Conservation (phyloP, 805 yeast genomes). For the Cyberlindnera maclurae region DNA sequence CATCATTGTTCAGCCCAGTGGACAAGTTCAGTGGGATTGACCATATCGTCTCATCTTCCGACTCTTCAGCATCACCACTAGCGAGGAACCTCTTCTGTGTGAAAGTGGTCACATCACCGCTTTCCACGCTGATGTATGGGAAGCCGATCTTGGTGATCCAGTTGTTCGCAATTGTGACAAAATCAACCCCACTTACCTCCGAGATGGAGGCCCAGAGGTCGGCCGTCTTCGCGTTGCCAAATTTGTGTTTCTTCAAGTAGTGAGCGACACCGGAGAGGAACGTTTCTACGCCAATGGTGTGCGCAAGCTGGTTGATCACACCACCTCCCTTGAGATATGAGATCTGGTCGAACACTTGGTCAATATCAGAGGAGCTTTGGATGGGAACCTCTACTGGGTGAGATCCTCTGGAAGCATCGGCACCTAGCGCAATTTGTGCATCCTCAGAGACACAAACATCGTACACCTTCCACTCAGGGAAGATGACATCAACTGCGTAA, state of each 20-base stretch:
- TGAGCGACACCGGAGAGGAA: slow-evolving; percentile 74
- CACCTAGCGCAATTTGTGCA: slow-evolving; percentile 61
- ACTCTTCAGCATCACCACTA: slow-evolving; percentile 66
- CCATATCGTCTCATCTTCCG: slow-evolving; percentile 60
- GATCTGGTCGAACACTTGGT: slow-evolving; percentile 79
- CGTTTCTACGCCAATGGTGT: slow-evolving; percentile 65
- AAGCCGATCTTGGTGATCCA: slow-evolving; percentile 79
- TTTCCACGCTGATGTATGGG: slow-evolving; percentile 64
- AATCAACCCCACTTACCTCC: slow-evolving; percentile 64
- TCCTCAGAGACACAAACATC: slow-evolving; percentile 67
- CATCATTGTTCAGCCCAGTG: slow-evolving; percentile 39
- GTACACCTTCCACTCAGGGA: slow-evolving; percentile 82
- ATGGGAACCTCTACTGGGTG: slow-evolving; percentile 86
- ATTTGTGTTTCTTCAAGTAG: slow-evolving; percentile 66
- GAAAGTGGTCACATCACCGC: slow-evolving; percentile 38
- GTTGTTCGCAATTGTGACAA: slow-evolving; percentile 56
- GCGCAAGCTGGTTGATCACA: slow-evolving; percentile 66
- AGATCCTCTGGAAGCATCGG: slow-evolving; percentile 73
- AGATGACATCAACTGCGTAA: slow-evolving; percentile 65
- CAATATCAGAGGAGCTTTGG: slow-evolving; percentile 66
- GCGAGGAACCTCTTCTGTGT: slow-evolving; percentile 69
- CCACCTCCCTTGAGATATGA: slow-evolving; percentile 81
- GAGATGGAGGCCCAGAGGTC: slow-evolving; percentile 69
- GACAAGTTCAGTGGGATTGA: slow-evolving; percentile 47
- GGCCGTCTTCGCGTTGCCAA: slow-evolving; percentile 67